Base-by-base conservation (phyloP, 2,329 filamentous ascomycete species). In the Xenosphaeropsis pyriputrescens region DNA sequence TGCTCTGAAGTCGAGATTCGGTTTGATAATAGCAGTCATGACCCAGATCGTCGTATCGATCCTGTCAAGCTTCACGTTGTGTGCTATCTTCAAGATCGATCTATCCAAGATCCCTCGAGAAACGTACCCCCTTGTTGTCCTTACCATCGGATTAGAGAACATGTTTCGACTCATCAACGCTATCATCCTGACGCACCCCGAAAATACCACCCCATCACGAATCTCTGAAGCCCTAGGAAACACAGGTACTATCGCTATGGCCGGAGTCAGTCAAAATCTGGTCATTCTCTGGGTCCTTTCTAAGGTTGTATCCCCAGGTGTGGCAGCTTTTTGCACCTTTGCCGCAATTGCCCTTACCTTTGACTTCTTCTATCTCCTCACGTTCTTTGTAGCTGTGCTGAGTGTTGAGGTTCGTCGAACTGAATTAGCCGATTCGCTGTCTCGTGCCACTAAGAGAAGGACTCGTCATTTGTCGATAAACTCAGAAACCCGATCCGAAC, bases 161-260 rank as follows among this genome's bases (percentile, higher is more conserved):
- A 81, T 84, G 44, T 80, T 86, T 50, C 68, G 81, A 14, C 62
- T 88, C 29, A 84, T 88, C 55, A 85, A 86, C 50, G 75, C 79
- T 6, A 79, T 88, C 30, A 75, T 88, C 26, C 64, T 77, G 39
- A 85, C 79, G 1, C 76, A 79, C 0, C 64, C 77, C 0, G 75
- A 83, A 45, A 70, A 79, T 53, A 73, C 67, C 41, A 81, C 79
- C 4, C 75, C 76, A 39, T 68, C 67, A 40, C 70, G 83, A 35
- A 79, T 89, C 31, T 77, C 79, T 1, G 70, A 81, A 43, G 83
- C 82, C 2, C 72, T 88, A 44, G 82, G 81, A 9, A 68, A 83
- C 46, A 81, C 82, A 4, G 76, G 77, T 1, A 76, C 80, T 45
- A 61, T 84, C 34, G 79, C 79, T 4, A 59, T 85, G 15, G 72